Evolutionary conservation across 2,329 filamentous ascomycete species (phyloP), one percentile per base, ranked within the genome.

Genomic region (Diaporthe sp.): DNA sequence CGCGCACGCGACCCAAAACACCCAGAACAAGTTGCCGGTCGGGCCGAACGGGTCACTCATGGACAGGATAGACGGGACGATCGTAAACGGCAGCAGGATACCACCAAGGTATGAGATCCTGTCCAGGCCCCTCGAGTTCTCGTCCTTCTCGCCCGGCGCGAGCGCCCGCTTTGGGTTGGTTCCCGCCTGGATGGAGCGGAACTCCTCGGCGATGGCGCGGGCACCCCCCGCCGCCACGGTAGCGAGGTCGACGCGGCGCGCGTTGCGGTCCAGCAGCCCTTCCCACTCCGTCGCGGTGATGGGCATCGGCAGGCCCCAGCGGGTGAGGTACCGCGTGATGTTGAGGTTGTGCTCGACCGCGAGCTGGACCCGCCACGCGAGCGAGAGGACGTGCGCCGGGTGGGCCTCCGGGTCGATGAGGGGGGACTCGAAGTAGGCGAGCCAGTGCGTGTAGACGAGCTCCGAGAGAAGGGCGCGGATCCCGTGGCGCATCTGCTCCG

Each of bases 71-170:
- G 85, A 82, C 0, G 86, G 85, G 4, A 88, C 84, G 15, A 88
- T 83, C 4, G 84, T 86, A n/a, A 88, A 78, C 2, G 87, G 87
- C 0, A 88, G 82, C 4, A 88, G 79, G 0, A 88, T 78, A 0
- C 86, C 87, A 66, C 87, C 87, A 10, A 89, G 82, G 78, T 89
- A 89, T 0, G 85, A 81, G n/a, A 88, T 84, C 5, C 87, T 84
- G 77, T 87, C 83, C 8, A 88, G 81, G 15, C 84, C 83, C 13
- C 83, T 81, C 68, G 84, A 77, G 75, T 84, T 84, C 72, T 82
- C 80, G 37, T 83, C 80, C 63, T 66, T 66, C 63, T 66, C 63
- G 5, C 77, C 78, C 0, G 75, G 17, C 30, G 44, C 70, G 2
- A 66, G 63, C 56, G 70, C 8, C 37, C 47, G 44, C 51, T 59